Conservation (phyloP, 2,329 filamentous ascomycete species). For the Talaromyces sp. region DNA sequence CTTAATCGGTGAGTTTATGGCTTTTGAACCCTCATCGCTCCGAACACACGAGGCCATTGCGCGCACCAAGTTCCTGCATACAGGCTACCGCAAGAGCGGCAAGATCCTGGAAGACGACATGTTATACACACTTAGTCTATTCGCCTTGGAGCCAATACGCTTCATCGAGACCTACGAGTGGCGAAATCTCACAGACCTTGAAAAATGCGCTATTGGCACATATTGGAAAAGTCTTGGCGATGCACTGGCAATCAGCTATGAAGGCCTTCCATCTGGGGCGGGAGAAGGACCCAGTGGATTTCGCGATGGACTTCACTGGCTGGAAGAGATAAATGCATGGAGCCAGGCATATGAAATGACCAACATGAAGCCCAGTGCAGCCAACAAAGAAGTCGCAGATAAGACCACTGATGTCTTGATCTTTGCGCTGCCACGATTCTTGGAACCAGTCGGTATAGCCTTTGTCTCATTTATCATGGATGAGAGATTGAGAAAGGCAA, state of each 20-base stretch:
- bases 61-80: slow-evolving; percentile 62
- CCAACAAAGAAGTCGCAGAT: slow-evolving; percentile 51
- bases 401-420: slow-evolving; percentile 59
- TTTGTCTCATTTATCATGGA: slow-evolving; percentile 60
- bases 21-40: slow-evolving; percentile 38
- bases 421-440: slow-evolving; percentile 46
- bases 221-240: slow-evolving; percentile 70
- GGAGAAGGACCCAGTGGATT: slow-evolving; percentile 43
- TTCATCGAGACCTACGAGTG: slow-evolving; percentile 67
- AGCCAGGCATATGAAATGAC: slow-evolving; percentile 54
- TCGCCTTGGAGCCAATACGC: slow-evolving; percentile 60
- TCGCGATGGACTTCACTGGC: slow-evolving; percentile 49
- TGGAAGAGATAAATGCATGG: slow-evolving; percentile 50
- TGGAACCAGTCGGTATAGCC: slow-evolving; percentile 47
- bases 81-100: slow-evolving; percentile 51
- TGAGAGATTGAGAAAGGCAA: slow-evolving; percentile 59
- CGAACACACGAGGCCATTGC: slow-evolving; percentile 51
- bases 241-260: slow-evolving; percentile 59
- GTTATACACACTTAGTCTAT: slow-evolving; percentile 62
- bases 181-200: slow-evolving; percentile 62
- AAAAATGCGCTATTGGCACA: slow-evolving; percentile 61
- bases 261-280: slow-evolving; percentile 27
- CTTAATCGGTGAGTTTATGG: slow-evolving; percentile 46
- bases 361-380: slow-evolving; percentile 52
- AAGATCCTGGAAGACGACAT: slow-evolving; percentile 60